Percentiles rank a stretch among this genome's conserved stretches.
phyloP scores from a whole-genome alignment of 176 grass and related monocot genomes.

The Pontederia crassipes region DNA sequence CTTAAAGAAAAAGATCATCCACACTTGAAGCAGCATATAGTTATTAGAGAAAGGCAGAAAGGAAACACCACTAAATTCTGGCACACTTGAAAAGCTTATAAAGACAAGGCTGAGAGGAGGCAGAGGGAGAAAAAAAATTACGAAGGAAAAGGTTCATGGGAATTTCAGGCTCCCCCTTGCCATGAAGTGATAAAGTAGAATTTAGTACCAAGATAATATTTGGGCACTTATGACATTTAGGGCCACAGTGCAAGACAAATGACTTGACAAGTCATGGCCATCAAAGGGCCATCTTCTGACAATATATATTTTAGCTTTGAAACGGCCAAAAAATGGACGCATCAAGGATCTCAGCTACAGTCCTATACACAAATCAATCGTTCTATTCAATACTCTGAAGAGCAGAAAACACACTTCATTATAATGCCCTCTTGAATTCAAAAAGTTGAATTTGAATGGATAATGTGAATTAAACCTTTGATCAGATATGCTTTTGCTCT shows the following conservation, averaged over 20 bases:
- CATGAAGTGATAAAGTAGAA: slow-evolving; percentile 15
- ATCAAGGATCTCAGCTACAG: no score
- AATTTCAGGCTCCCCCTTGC: slow-evolving; percentile 7
- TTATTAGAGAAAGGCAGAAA: not conserved
- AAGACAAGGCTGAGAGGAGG: slow-evolving; percentile 12
- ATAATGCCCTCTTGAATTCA: no score
- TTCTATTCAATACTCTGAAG: no score
- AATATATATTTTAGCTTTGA: not conserved
- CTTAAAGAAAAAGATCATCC: slow-evolving; percentile 3
- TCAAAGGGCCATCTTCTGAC: slow-evolving; percentile 1
- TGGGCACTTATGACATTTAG: slow-evolving; percentile 15
- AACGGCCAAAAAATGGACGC: no score
- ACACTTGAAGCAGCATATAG: slow-evolving; percentile 6
- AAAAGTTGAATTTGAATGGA: no score
- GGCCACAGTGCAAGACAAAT: slow-evolving; percentile 8
- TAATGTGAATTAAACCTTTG: no score
- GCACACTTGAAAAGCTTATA: no score
- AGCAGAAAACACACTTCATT: no score
- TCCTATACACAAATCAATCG: no score
- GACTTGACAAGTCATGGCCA: slow-evolving; percentile 22
- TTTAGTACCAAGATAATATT: slow-evolving; percentile 22
- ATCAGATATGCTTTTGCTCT: no score
- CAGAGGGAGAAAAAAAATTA: not conserved
- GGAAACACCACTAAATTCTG: not conserved
- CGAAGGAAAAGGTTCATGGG: slow-evolving; percentile 1